Evolutionary conservation across 2,329 filamentous ascomycete species (phyloP), one percentile per base, ranked within the genome.

Genomic region (Venturia pyrina): DNA sequence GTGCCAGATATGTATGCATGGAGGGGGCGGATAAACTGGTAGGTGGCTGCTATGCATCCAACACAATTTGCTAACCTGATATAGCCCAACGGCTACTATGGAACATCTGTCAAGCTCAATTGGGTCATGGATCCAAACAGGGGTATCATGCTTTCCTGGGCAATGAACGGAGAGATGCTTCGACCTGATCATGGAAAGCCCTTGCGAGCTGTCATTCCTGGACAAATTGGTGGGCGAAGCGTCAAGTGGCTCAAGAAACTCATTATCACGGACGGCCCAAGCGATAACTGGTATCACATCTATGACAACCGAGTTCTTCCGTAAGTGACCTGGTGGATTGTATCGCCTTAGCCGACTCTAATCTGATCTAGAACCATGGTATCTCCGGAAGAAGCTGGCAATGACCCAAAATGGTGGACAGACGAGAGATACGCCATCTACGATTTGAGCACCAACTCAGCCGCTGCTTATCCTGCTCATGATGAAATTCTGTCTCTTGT

Each of bases 211-310:
- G 87, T 96, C 8, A 89, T 97, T 4, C 93, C 93, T 0, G 93
- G 93, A 0, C 91, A 96, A 75, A 96, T 97, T 68, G 93, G 93
- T 43, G 93, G 92, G 0, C 84, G 93, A 68, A 96, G 91, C 74
- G 92, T 97, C 41, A 97, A 97, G 76, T 97, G 93, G 93, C 75
- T 97, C 67, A 93, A 88, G 78, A 87, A 82, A 69, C 83, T 97
- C 67, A 89, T 92, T 56, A 76, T 97, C 63, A 93, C 91, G 0
- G 84, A 87, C 11, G 80, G 82, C 32, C 91, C 92, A 0, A 96
- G 91, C 73, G 88, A 93, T 68, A 96, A 96, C 73, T 96, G 91
- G 91, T 96, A 96, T 72, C 93, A 97, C 75, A 91, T 96, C 68
- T 93, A 95, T 75, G 93, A 97, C 75, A 97, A 97, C 73, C 82